Conservation (phyloP, 2,329 filamentous ascomycete genomes). For the Arthrobotrys entomopaga region DNA sequence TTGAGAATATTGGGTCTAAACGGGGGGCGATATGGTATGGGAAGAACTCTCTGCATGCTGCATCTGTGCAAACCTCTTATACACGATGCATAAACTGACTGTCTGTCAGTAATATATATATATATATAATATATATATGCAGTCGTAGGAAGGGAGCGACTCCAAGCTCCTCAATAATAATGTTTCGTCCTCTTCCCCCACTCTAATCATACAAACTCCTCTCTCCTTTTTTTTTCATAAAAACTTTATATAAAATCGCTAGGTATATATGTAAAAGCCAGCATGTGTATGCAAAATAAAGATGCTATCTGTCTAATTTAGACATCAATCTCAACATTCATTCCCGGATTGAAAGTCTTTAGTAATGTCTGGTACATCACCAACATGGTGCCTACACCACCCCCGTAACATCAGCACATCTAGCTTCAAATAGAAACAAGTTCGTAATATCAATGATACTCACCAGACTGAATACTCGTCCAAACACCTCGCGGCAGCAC, state of each 20-base stretch:
- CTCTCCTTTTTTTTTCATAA: not conserved
- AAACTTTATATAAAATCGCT: not conserved
- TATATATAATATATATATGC: not conserved
- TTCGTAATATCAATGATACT: conserved; percentile 2
- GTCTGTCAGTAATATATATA: not conserved
- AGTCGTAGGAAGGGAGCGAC: not conserved
- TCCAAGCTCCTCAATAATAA: conserved; percentile 9
- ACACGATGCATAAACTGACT: not conserved
- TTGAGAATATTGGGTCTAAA: too few relatives aligned
- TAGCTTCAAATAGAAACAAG: not conserved
- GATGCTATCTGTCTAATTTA: conserved; percentile 3
- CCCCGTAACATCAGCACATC: conserved; percentile 2
- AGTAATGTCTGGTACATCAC: conserved; percentile 59
- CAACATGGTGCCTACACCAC: conserved; percentile 57
- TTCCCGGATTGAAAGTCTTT: conserved; percentile 54
- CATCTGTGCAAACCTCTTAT: not conserved
- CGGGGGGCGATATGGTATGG: conserved; percentile 2
- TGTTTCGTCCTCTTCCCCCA: not conserved
- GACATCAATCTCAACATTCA: conserved; percentile 33
- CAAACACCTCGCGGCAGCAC: conserved; percentile 92
- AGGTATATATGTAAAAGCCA: too few relatives aligned
- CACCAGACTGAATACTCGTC: conserved; percentile 86
- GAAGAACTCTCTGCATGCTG: conserved; percentile 4
- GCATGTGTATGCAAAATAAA: too few relatives aligned
- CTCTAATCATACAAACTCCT: conserved; percentile 1